phyloP scores from a whole-genome alignment of 108 stramenopile species.

The Nitzschia putrida region DNA sequence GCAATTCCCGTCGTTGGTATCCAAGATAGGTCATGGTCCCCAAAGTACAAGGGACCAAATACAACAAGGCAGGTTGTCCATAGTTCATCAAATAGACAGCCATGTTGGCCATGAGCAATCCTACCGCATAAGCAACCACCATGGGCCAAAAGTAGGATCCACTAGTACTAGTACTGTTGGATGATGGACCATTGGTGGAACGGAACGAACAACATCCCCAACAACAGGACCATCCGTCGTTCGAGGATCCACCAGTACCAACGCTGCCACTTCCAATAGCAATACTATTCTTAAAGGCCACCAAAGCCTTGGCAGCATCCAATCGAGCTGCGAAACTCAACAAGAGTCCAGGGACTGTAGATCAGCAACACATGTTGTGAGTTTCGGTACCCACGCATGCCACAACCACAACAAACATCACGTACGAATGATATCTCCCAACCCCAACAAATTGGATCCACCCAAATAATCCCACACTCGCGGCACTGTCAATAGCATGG shows the following conservation, averaged over 20 bases:
- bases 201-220: neutral
- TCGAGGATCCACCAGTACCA: neutral
- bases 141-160: conserved; percentile 84
- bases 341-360: conserved; percentile 75
- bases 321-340: conserved; percentile 76
- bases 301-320: conserved; percentile 68
- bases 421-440: conserved; percentile 85
- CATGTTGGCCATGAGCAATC: conserved; percentile 83
- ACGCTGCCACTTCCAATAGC: neutral
- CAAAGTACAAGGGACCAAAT: conserved; percentile 89
- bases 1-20: conserved; percentile 58
- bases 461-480: conserved; percentile 78
- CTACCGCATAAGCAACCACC: conserved; percentile 83
- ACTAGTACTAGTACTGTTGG: too few relatives aligned
- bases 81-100: conserved; percentile 84
- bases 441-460: conserved; percentile 82
- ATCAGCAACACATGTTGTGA: too few relatives aligned
- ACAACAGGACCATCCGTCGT: conserved; percentile 1
- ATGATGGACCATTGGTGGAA: neutral
- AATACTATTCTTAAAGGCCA: conserved; percentile 7
- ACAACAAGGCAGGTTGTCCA: conserved; percentile 92
- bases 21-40: conserved; percentile 75
- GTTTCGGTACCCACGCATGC: too few relatives aligned
- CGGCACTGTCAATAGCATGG: conserved; percentile 83
- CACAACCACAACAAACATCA: too few relatives aligned